These are phyloP conservation scores for Peniophora sp. DNA, from an alignment of 1,284 basidiomycete genomes.

Conservation along the genomic window DNA sequence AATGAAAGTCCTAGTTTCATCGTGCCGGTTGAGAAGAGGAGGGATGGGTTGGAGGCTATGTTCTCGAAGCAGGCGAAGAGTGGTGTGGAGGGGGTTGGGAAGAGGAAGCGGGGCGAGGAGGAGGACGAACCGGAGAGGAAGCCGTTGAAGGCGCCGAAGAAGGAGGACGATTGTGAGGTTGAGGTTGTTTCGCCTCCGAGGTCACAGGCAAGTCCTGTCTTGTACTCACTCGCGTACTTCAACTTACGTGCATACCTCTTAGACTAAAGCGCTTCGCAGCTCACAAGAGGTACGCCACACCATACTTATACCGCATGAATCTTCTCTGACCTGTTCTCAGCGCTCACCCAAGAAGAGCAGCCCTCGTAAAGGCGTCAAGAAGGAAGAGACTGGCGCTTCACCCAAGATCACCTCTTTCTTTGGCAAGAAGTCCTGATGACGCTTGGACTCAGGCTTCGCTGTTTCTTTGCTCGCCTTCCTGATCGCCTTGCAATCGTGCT, in stretches of 20 bases:
- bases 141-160: not conserved
- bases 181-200: no score
- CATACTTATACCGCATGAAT: no score
- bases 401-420: not conserved
- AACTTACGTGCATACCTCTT: no score
- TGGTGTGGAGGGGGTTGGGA: not conserved
- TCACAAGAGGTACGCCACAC: not conserved
- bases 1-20: slow-evolving; percentile 79
- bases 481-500: no score
- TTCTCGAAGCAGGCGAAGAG: slow-evolving; percentile 59
- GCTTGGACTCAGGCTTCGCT: no score
- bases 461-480: no score
- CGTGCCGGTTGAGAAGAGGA: slow-evolving; percentile 69
- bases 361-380: not conserved
- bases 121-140: not conserved
- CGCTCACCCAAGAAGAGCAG: not conserved
- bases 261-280: no score
- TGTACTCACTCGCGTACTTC: no score
- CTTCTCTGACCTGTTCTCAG: no score
- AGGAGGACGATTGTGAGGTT: not conserved
- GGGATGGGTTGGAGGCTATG: slow-evolving; percentile 87
- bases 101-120: not conserved
- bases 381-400: not conserved
- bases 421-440: no score
- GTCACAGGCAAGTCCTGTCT: no score